These are phyloP conservation scores for Tephrocybe sp. DNA, from an alignment of 768 basidiomycete genomes.

Conservation along the genomic window DNA sequence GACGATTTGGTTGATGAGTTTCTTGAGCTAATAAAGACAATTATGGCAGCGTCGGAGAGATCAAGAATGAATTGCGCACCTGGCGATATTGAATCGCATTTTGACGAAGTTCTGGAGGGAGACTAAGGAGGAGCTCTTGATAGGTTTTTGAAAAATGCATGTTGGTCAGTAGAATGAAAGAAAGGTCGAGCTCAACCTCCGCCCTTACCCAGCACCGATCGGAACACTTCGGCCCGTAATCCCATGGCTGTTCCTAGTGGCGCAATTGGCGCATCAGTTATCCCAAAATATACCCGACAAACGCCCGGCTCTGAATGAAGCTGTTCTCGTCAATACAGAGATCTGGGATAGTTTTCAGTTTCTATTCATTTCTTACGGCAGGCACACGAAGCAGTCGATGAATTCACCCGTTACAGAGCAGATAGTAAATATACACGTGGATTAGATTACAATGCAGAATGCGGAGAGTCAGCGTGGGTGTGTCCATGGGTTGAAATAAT, in stretches of 20 bases:
- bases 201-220: too few species aligned
- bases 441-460: slow-evolving; percentile 19
- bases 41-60: not conserved
- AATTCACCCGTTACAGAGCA: slow-evolving; percentile 14
- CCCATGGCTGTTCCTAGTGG: too few species aligned
- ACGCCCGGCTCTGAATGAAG: too few species aligned
- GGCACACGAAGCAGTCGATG: not conserved
- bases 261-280: too few species aligned
- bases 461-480: slow-evolving; percentile 2
- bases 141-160: slow-evolving; percentile 83
- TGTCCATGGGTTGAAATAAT: slow-evolving; percentile 13
- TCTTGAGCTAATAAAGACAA: slow-evolving; percentile 69
- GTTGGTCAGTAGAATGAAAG: too few species aligned
- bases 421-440: slow-evolving; percentile 17
- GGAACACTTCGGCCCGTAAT: too few species aligned
- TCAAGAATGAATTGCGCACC: slow-evolving; percentile 34
- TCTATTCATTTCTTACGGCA: too few species aligned
- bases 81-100: slow-evolving; percentile 85
- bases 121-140: slow-evolving; percentile 54
- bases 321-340: too few species aligned
- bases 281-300: too few species aligned
- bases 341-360: too few species aligned
- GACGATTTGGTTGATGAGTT: slow-evolving; percentile 82
- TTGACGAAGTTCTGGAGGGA: slow-evolving; percentile 76
- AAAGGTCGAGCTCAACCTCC: too few species aligned